These are phyloP conservation scores for Aegilops longissima DNA, from an alignment of 176 grass and related monocot genomes.

Conservation along the genomic window DNA sequence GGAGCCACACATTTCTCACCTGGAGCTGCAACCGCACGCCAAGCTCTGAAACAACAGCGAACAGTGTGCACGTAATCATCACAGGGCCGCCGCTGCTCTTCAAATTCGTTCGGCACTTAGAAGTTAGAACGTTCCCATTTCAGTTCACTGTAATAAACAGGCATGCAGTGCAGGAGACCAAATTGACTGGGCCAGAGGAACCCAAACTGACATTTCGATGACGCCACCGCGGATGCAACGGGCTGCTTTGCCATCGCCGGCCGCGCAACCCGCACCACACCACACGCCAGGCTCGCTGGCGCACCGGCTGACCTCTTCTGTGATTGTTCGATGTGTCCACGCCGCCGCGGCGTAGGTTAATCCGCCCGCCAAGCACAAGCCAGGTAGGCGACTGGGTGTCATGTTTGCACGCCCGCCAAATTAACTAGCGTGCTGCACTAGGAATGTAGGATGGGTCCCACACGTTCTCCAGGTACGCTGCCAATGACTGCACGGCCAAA, in stretches of 20 bases:
- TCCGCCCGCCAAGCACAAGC: neutral
- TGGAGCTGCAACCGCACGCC: neutral
- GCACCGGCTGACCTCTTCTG: neutral
- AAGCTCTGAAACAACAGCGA: neutral
- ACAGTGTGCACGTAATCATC: neutral
- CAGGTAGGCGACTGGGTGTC: neutral
- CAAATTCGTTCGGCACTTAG: neutral
- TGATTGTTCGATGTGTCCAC: neutral
- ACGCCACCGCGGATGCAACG: neutral
- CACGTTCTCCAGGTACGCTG: neutral
- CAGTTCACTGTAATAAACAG: neutral
- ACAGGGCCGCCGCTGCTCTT: no score
- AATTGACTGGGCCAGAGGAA: slow-evolving; percentile 13
- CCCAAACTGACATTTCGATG: neutral
- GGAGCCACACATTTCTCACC: neutral
- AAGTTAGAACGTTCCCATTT: neutral
- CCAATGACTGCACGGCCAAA: neutral
- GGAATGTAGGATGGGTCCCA: neutral
- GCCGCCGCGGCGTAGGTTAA: neutral
- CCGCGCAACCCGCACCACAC: neutral
- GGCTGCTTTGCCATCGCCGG: neutral
- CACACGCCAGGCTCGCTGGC: neutral
- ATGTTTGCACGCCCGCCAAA: neutral
- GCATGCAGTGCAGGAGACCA: neutral
- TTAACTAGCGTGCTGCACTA: neutral